Evolutionary conservation across 2,329 filamentous ascomycete species (phyloP).

Genomic region (Hypocreales sp.): DNA sequence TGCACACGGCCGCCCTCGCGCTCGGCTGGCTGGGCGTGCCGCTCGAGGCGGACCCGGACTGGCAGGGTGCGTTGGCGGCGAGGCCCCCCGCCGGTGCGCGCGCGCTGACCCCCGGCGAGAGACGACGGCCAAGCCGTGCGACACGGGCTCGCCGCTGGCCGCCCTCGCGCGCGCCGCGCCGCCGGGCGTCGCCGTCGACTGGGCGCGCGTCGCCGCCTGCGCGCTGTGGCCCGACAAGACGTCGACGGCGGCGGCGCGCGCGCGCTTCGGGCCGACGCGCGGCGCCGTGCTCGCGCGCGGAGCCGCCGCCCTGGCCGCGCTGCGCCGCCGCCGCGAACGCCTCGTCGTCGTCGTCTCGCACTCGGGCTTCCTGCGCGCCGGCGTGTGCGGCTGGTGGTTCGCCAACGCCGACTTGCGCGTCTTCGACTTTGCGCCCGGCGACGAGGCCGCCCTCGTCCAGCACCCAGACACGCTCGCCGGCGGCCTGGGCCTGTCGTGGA

Average conservation of each 20-base stretch:
- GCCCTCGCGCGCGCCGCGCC: constrained; percentile 34
- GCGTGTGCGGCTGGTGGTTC: constrained; percentile 37
- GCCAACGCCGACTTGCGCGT: constrained; percentile 51
- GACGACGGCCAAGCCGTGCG: constrained; percentile 41
- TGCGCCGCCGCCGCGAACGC: constrained; percentile 40
- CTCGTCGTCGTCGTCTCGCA: constrained; percentile 50
- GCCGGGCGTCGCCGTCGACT: constrained; percentile 34
- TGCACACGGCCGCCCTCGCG: constrained; percentile 45
- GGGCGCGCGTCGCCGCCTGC: background rate
- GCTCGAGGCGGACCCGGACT: constrained; percentile 42
- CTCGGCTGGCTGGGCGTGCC: constrained; percentile 43
- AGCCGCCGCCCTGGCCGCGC: constrained; percentile 29
- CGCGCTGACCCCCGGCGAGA: constrained; percentile 24
- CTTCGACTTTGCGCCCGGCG: constrained; percentile 31
- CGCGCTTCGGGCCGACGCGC: constrained; percentile 36
- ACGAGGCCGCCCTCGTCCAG: constrained; percentile 9
- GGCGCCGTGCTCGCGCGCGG: constrained; percentile 37
- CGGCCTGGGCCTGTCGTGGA: constrained; percentile 19
- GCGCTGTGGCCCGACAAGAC: constrained; percentile 45
- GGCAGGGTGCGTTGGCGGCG: too few species aligned
- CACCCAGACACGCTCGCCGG: constrained; percentile 16
- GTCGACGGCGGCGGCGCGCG: constrained; percentile 19
- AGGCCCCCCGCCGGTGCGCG: too few species aligned
- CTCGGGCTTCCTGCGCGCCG: constrained; percentile 45
- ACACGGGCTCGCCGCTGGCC: constrained; percentile 36